Conservation (phyloP, 2,329 filamentous ascomycete species). For the Pestalotiopsis sp. region DNA sequence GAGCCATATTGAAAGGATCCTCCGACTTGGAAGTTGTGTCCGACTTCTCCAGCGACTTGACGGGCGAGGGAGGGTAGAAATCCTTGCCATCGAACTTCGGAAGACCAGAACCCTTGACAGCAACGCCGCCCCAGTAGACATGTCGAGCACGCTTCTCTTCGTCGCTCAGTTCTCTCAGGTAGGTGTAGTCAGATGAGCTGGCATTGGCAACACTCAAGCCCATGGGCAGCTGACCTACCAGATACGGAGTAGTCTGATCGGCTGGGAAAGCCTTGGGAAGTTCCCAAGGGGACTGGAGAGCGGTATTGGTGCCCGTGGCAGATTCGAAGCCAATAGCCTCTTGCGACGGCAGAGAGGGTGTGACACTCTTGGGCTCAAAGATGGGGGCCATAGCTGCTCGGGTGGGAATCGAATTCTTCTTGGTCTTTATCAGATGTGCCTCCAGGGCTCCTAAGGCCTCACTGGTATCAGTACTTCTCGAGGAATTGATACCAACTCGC, state of each 20-base stretch:
- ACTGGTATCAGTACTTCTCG: slow-evolving; percentile 22
- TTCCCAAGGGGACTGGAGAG: slow-evolving; percentile 1
- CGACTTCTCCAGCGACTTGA: slow-evolving; percentile 32
- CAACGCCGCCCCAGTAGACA: slow-evolving; percentile 62
- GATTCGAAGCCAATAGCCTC: slow-evolving; percentile 10
- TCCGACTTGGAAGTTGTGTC: slow-evolving; percentile 16
- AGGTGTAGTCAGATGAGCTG: slow-evolving; percentile 52
- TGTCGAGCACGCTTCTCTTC: slow-evolving; percentile 62
- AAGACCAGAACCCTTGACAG: slow-evolving; percentile 52
- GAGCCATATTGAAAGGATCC: slow-evolving; percentile 29
- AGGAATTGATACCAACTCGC: slow-evolving; percentile 29
- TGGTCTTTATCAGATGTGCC: slow-evolving; percentile 19
- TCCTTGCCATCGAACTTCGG: slow-evolving; percentile 68
- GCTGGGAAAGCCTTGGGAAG: background rate
- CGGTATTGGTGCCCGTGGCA: slow-evolving; percentile 10
- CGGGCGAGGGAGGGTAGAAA: slow-evolving; percentile 62
- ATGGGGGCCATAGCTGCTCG: slow-evolving; percentile 51
- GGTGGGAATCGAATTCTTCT: slow-evolving; percentile 37
- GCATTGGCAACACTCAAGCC: slow-evolving; percentile 45
- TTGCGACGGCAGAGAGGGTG: slow-evolving; percentile 17
- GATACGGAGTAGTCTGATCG: slow-evolving; percentile 47
- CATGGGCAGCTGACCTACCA: slow-evolving; percentile 54
- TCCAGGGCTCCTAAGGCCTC: slow-evolving; percentile 25
- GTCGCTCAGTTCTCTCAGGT: slow-evolving; percentile 58
- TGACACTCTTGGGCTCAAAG: slow-evolving; percentile 45